Evolutionary conservation across 352 stramenopile genomes (phyloP).

Genomic region (Phytophthora aleatoria): DNA sequence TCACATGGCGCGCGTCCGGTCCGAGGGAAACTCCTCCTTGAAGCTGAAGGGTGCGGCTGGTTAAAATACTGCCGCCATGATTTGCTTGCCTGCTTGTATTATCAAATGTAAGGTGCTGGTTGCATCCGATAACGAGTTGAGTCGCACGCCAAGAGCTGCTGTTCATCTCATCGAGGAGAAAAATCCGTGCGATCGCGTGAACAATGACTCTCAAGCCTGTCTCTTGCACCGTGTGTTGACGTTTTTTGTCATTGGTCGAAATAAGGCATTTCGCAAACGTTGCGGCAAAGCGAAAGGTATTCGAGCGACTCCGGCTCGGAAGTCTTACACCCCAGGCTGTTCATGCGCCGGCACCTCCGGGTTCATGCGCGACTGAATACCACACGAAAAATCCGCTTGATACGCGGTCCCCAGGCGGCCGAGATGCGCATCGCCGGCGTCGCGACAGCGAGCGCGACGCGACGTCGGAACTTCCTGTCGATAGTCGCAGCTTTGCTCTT

Average conservation of each 20-base stretch:
- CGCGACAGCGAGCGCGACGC: constrained; percentile 1
- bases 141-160: neutral
- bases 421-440: constrained; percentile 5
- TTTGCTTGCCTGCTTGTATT: neutral
- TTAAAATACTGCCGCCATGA: neutral
- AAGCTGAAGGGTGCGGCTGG: neutral
- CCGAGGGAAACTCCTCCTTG: neutral
- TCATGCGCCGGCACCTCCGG: constrained; percentile 7
- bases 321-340: neutral
- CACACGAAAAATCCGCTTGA: neutral
- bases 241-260: constrained; percentile 22
- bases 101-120: neutral
- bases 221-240: constrained; percentile 5
- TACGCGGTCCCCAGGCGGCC: neutral
- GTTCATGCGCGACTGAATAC: constrained; percentile 12
- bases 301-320: neutral
- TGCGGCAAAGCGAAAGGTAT: neutral
- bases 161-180: neutral
- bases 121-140: neutral
- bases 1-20: neutral
- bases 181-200: neutral
- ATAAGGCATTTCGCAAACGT: constrained; percentile 13
- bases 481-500: constrained; percentile 18
- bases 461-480: constrained; percentile 18
- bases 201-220: constrained; percentile 1